phyloP scores from a whole-genome alignment of 805 yeast species.

The Kregervanrija pseudodelftensis region DNA sequence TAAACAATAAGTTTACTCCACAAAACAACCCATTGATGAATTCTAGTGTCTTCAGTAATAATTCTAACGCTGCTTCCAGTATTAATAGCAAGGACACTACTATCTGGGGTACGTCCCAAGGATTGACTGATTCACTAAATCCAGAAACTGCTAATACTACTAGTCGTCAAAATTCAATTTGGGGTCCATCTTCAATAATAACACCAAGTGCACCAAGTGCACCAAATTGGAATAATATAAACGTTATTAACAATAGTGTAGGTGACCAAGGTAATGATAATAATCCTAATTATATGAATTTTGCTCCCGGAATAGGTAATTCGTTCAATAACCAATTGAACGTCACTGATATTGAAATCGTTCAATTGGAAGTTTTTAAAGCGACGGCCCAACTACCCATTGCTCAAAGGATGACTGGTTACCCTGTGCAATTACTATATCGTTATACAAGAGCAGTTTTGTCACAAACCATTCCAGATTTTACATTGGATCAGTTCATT shows the following conservation, averaged over 20 bases:
- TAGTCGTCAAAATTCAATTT: slow-evolving; percentile 16
- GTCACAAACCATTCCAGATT: slow-evolving; percentile 29
- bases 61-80: not conserved
- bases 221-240: slow-evolving; percentile 2
- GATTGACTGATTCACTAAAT: no score
- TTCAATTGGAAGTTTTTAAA: slow-evolving; percentile 36
- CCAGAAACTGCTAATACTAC: slow-evolving; percentile 4
- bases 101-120: no score
- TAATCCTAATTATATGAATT: slow-evolving; percentile 3
- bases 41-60: not conserved
- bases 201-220: not conserved
- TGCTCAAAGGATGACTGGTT: slow-evolving; percentile 12
- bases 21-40: not conserved
- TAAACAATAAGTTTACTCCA: no score
- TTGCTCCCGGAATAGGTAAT: slow-evolving; percentile 2
- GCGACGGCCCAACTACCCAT: slow-evolving; percentile 32
- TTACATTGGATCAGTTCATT: slow-evolving; percentile 16
- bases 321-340: slow-evolving; percentile 5
- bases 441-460: slow-evolving; percentile 30
- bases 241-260: not conserved
- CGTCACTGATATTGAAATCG: slow-evolving; percentile 24
- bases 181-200: slow-evolving; percentile 13
- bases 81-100: no score
- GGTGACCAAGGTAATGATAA: not conserved
- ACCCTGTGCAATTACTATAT: slow-evolving; percentile 18